Evolutionary conservation across 768 basidiomycete species (phyloP).

Genomic region (Auricularia auricula-judae): DNA sequence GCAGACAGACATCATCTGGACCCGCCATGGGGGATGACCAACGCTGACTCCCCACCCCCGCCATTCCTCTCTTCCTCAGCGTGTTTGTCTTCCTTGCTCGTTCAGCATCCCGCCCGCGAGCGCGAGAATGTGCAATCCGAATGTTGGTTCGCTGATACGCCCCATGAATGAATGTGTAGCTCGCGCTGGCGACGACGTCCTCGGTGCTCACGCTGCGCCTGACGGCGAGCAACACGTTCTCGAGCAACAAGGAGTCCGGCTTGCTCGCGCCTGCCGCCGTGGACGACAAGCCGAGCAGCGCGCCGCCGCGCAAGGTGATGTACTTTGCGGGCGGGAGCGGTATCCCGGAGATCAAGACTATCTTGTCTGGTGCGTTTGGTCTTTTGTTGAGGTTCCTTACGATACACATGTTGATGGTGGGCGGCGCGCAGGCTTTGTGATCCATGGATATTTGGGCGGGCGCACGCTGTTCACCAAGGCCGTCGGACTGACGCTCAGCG

Average conservation of each 20-base stretch:
- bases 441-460: conserved; percentile 91
- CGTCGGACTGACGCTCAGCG: conserved; percentile 78
- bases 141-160: too few species aligned
- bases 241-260: conserved; percentile 83
- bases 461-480: conserved; percentile 85
- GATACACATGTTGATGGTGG: not conserved
- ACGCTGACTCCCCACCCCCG: too few species aligned
- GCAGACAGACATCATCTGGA: too few species aligned
- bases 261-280: conserved; percentile 29
- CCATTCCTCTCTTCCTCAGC: too few species aligned
- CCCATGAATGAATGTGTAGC: conserved; percentile 27
- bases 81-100: too few species aligned
- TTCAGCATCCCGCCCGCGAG: too few species aligned
- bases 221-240: conserved; percentile 80
- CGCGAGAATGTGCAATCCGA: too few species aligned
- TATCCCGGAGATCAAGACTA: conserved; percentile 94
- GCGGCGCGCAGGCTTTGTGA: conserved; percentile 66
- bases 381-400: conserved; percentile 2
- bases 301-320: conserved; percentile 45
- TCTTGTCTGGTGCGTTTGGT: conserved; percentile 55
- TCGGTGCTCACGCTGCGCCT: conserved; percentile 76
- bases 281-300: not conserved
- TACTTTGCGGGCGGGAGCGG: conserved; percentile 95
- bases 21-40: too few species aligned
- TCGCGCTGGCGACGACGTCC: conserved; percentile 60